These are phyloP conservation scores for Rhodotorula sphaerocarpa DNA, from an alignment of 768 basidiomycete species.

Conservation along the genomic window DNA sequence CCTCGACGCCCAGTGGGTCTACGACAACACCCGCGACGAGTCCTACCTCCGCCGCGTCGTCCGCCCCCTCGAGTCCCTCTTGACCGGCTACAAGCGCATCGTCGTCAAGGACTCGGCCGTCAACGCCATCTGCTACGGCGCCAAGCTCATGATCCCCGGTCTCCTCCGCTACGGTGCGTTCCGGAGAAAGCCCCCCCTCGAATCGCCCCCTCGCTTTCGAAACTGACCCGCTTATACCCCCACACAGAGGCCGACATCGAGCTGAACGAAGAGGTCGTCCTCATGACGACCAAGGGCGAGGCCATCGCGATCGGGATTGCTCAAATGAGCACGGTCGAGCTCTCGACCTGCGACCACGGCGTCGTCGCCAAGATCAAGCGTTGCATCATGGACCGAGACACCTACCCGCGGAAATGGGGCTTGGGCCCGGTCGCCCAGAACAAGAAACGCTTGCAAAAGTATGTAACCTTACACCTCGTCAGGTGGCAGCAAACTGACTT, in stretches of 20 bases:
- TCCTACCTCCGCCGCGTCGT: slow-evolving; percentile 92
- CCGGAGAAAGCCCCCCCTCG: not conserved
- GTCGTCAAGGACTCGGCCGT: slow-evolving; percentile 99
- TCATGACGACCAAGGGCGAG: slow-evolving; percentile 94
- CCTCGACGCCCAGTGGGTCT: slow-evolving; percentile 95
- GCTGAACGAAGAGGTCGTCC: slow-evolving; percentile 86
- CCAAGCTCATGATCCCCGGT: slow-evolving; percentile 99
- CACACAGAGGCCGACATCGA: slow-evolving; percentile 69
- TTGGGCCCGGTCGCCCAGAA: slow-evolving; percentile 94
- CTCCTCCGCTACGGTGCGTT: slow-evolving; percentile 69
- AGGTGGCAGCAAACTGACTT: not conserved
- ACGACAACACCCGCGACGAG: slow-evolving; percentile 95
- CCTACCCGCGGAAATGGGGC: slow-evolving; percentile 96
- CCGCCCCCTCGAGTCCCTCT: slow-evolving; percentile 82
- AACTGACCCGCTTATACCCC: not conserved
- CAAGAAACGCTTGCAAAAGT: slow-evolving; percentile 97
- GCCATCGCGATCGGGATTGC: slow-evolving; percentile 40
- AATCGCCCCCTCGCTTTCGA: no score
- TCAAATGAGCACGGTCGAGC: slow-evolving; percentile 97
- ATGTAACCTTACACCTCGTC: no score
- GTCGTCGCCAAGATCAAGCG: slow-evolving; percentile 98
- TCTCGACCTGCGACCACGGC: slow-evolving; percentile 95
- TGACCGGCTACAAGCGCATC: slow-evolving; percentile 94
- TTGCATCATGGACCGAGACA: slow-evolving; percentile 98
- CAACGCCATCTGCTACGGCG: slow-evolving; percentile 98